Percentiles rank a stretch among this genome's conserved stretches.
These are phyloP conservation scores for Coffea humblotiana DNA, from an alignment of 305 asterid genomes.

Conservation along the genomic window DNA sequence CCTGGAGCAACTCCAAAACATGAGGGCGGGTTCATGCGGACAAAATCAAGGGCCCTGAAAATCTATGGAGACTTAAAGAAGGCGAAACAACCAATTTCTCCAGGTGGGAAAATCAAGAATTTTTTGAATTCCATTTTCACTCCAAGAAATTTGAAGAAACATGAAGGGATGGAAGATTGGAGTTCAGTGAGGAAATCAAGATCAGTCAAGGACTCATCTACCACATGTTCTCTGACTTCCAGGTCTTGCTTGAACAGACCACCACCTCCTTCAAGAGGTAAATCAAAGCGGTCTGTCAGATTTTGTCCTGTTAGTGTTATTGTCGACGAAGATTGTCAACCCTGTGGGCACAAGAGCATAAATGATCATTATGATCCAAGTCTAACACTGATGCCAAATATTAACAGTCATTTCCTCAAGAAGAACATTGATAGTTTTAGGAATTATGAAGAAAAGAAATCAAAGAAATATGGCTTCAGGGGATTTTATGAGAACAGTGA, in stretches of 20 bases:
- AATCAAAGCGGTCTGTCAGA: constrained; percentile 68
- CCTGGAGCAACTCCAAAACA: constrained; percentile 31
- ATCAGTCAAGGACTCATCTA: constrained; percentile 58
- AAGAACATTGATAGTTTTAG: constrained; percentile 49
- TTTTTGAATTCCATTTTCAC: constrained; percentile 76
- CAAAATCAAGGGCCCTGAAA: constrained; percentile 64
- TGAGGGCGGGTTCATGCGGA: constrained; percentile 46
- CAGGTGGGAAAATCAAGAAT: constrained; percentile 66
- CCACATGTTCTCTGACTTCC: constrained; percentile 39
- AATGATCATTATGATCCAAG: constrained; percentile 26
- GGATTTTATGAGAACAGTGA: constrained; percentile 37
- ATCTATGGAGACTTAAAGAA: constrained; percentile 74
- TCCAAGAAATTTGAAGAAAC: constrained; percentile 59
- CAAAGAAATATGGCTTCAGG: constrained; percentile 34
- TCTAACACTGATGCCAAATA: constrained; percentile 26
- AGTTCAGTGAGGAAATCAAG: constrained; percentile 61
- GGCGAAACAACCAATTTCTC: constrained; percentile 79
- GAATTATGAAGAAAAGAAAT: constrained; percentile 29
- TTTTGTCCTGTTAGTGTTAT: constrained; percentile 68
- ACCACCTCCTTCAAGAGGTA: constrained; percentile 41
- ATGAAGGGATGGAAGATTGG: constrained; percentile 48
- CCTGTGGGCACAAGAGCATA: constrained; percentile 42
- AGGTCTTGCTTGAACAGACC: constrained; percentile 60
- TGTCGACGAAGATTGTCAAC: constrained; percentile 48
- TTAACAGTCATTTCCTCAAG: constrained; percentile 48